phyloP scores from a whole-genome alignment of 331 rosid genomes.

The Arachis monticola region DNA sequence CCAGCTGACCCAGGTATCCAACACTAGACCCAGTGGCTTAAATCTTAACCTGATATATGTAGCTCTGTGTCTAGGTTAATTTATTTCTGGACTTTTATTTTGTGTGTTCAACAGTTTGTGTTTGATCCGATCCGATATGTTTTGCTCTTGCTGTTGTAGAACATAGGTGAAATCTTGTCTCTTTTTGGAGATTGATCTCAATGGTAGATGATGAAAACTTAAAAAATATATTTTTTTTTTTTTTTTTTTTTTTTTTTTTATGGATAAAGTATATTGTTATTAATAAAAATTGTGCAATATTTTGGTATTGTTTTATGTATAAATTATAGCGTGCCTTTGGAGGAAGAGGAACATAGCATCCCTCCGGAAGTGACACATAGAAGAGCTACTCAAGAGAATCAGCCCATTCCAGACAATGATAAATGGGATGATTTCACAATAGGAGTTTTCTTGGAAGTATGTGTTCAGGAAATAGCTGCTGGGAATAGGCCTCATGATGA shows the following conservation, averaged over 20 bases:
- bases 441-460: background rate
- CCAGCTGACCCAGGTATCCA: no score
- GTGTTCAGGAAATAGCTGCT: background rate
- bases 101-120: background rate
- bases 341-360: background rate
- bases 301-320: background rate
- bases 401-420: background rate
- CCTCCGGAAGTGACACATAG: background rate
- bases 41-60: no score
- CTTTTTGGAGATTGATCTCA: no score
- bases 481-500: background rate
- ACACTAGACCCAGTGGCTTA: no score
- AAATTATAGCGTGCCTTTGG: background rate
- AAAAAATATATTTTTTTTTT: no score
- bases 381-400: background rate
- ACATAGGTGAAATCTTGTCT: no score
- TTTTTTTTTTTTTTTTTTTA: no score
- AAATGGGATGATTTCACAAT: background rate
- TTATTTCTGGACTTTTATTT: no score
- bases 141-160: no score
- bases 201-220: background rate
- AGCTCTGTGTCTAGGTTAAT: no score
- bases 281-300: background rate
- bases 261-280: no score
- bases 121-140: no score